A percentile compares a stretch with the other conserved stretches of the same genome.
These are phyloP conservation scores for Abrus pulchellus DNA, from an alignment of 306 rosid species.

Conservation along the genomic window DNA sequence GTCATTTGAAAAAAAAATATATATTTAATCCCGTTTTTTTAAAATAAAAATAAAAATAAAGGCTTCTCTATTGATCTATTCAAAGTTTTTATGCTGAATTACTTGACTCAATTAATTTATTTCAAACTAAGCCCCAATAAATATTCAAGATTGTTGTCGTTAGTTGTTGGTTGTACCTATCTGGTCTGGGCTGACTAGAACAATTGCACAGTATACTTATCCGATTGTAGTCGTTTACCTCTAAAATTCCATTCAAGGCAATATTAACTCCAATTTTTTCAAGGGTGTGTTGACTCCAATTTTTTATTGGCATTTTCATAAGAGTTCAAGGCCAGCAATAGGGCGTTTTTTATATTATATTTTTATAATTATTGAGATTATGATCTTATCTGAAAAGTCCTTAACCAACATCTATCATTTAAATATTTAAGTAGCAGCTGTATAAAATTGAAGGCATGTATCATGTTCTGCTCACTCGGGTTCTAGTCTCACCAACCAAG, in stretches of 20 bases:
- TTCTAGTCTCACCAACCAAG: not conserved
- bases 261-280: not conserved
- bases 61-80: not conserved
- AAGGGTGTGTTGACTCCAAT: slow-evolving; percentile 1
- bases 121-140: not conserved
- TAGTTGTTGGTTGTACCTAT: not conserved
- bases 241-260: not conserved
- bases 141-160: not conserved
- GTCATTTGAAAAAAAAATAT: not conserved
- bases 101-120: not conserved
- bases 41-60: not conserved
- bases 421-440: not conserved
- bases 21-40: not conserved
- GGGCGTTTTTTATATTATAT: not conserved
- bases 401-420: not conserved
- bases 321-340: not conserved
- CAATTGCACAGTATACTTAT: slow-evolving; percentile 10
- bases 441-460: not conserved
- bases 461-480: not conserved
- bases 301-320: not conserved
- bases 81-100: not conserved
- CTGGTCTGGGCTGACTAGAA: not conserved
- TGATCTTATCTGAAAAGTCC: slow-evolving; percentile 34
- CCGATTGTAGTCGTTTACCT: not conserved
- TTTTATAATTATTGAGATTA: not conserved